Evolutionary conservation across 2,329 filamentous ascomycete genomes (phyloP).

Genomic region (Trichophyton schoenleinii): DNA sequence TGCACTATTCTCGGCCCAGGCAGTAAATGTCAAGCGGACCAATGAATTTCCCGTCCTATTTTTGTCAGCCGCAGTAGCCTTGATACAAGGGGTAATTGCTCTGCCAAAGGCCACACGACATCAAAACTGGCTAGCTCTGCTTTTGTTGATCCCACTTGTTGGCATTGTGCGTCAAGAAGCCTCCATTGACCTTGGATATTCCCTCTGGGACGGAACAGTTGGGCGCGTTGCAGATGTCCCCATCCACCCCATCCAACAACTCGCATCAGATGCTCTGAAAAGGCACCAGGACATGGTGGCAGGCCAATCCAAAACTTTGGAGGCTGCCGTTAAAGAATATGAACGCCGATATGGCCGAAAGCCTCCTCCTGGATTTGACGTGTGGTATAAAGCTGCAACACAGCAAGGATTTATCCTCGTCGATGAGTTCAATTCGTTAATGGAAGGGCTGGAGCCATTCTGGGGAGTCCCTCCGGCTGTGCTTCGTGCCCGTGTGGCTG

Average conservation of each 20-base stretch:
- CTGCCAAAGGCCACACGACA: not conserved
- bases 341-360: slow-evolving; percentile 3
- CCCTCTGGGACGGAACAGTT: not conserved
- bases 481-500: slow-evolving; percentile 5
- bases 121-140: not conserved
- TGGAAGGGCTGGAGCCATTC: slow-evolving; percentile 6
- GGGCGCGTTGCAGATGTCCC: not conserved
- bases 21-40: not conserved
- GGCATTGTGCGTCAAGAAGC: not conserved
- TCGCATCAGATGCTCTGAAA: not conserved
- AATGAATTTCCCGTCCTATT: not conserved
- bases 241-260: slow-evolving; percentile 2
- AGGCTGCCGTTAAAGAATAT: slow-evolving; percentile 3
- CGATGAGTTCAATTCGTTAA: slow-evolving; percentile 6
- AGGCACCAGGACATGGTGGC: not conserved
- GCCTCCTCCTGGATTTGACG: slow-evolving; percentile 6
- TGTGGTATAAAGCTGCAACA: slow-evolving; percentile 5
- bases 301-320: slow-evolving; percentile 1
- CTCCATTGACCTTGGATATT: not conserved
- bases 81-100: not conserved
- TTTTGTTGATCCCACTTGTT: not conserved
- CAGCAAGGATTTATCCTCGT: not conserved
- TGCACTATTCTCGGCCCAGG: not conserved
- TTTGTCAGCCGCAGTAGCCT: not conserved
- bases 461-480: slow-evolving; percentile 7